phyloP scores from a whole-genome alignment of 2,329 filamentous ascomycete genomes.

The Aureobasidium uvarum region DNA sequence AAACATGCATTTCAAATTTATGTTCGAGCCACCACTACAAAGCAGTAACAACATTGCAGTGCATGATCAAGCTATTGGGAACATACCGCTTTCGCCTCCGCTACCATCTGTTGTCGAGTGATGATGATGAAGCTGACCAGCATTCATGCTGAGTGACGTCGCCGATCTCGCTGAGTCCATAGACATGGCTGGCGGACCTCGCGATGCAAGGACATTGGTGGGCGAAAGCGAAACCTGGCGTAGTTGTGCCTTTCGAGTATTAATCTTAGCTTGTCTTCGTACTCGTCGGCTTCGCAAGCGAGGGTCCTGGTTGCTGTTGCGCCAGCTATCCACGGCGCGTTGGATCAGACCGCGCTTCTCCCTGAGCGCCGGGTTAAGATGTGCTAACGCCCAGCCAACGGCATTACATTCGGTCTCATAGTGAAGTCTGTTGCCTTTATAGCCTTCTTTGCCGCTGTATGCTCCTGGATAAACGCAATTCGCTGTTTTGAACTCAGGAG shows the following conservation, averaged over 20 bases:
- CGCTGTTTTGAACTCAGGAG: slow-evolving; percentile 89
- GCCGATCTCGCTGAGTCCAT: slow-evolving; percentile 6
- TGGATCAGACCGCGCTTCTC: slow-evolving; percentile 96
- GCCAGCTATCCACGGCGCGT: slow-evolving; percentile 95
- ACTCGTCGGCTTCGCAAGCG: slow-evolving; percentile 87
- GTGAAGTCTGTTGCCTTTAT: slow-evolving; percentile 89
- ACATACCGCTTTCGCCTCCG: slow-evolving; percentile 88
- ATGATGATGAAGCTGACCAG: slow-evolving; percentile 28
- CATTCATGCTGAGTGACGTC: slow-evolving; percentile 19
- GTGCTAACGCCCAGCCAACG: slow-evolving; percentile 97
- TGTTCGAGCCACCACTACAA: neutral
- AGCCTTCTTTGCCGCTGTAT: slow-evolving; percentile 92
- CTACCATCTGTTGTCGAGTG: slow-evolving; percentile 31
- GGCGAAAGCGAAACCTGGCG: slow-evolving; percentile 9
- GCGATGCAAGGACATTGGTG: neutral
- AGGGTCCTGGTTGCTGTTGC: slow-evolving; percentile 97
- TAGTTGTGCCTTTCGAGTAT: slow-evolving; percentile 48
- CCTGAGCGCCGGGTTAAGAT: slow-evolving; percentile 84
- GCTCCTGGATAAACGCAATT: slow-evolving; percentile 98
- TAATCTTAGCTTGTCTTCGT: slow-evolving; percentile 94
- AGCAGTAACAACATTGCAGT: neutral
- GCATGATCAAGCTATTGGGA: slow-evolving; percentile 68
- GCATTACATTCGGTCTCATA: slow-evolving; percentile 99
- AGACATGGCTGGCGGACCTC: slow-evolving; percentile 9
- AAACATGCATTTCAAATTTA: neutral